A percentile compares a stretch with the other conserved stretches of the same genome.
Evolutionary conservation across 1,284 basidiomycete species (phyloP).

Genomic region (Trichosporon sp.): DNA sequence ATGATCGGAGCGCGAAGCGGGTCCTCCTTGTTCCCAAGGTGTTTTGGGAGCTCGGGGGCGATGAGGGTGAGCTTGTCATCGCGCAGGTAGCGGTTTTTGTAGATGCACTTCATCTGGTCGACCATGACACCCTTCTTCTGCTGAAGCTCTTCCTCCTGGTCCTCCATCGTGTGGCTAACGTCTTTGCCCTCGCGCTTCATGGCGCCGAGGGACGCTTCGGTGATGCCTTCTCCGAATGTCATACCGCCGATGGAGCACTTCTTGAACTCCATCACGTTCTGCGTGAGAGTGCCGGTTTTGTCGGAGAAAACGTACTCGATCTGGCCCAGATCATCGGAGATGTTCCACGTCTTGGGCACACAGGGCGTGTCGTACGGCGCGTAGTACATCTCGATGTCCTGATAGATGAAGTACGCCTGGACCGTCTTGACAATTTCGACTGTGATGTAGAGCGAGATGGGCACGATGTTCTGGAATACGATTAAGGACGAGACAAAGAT

Average conservation of each 20-base stretch:
- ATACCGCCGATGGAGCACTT: constrained; percentile 87
- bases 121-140: constrained; percentile 78
- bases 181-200: constrained; percentile 77
- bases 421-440: constrained; percentile 97
- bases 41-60: constrained; percentile 77
- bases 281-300: constrained; percentile 94
- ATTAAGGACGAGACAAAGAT: constrained; percentile 89
- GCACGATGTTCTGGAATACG: constrained; percentile 97
- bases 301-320: constrained; percentile 98
- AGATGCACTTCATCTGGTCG: constrained; percentile 69
- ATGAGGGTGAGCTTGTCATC: constrained; percentile 83
- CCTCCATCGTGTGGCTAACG: constrained; percentile 67
- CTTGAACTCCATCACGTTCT: constrained; percentile 98
- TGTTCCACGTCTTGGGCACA: constrained; percentile 96
- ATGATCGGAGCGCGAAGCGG: constrained; percentile 71
- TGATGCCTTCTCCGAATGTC: constrained; percentile 87
- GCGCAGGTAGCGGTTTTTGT: constrained; percentile 88
- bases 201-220: constrained; percentile 91
- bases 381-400: constrained; percentile 98
- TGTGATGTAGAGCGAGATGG: constrained; percentile 94
- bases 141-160: constrained; percentile 68
- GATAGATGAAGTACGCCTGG: constrained; percentile 95
- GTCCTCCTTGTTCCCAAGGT: constrained; percentile 67
- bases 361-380: constrained; percentile 81
- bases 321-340: constrained; percentile 95